Percentiles rank a stretch among this genome's conserved stretches.
phyloP scores from a whole-genome alignment of 805 yeast genomes.

The Ogataea degrootiae region DNA sequence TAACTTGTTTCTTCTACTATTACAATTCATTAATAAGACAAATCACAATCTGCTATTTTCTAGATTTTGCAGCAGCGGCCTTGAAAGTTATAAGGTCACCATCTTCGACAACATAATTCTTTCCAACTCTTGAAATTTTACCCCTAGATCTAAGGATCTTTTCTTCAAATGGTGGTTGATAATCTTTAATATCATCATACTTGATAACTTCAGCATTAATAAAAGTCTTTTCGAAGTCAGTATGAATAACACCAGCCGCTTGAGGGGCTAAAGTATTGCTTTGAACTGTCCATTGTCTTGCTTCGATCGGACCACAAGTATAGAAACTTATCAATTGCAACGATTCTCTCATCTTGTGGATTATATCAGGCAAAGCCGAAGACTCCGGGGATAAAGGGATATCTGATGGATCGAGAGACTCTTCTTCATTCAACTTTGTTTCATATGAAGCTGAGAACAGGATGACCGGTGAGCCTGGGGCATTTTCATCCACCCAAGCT shows the following conservation, averaged over 20 bases:
- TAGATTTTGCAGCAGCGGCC: conserved; percentile 58
- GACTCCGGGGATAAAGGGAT: conserved; percentile 47
- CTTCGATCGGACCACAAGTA: conserved; percentile 95
- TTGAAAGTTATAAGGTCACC: conserved; percentile 90
- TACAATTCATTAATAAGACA: background rate
- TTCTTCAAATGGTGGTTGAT: conserved; percentile 63
- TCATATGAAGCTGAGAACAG: conserved; percentile 32
- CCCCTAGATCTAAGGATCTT: conserved; percentile 81
- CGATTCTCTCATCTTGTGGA: conserved; percentile 80
- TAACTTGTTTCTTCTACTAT: no score
- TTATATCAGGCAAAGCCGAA: conserved; percentile 82
- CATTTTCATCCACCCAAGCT: conserved; percentile 83
- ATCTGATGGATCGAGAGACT: background rate
- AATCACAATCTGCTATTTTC: background rate
- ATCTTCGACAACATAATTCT: conserved; percentile 90
- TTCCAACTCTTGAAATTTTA: conserved; percentile 86
- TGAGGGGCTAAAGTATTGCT: conserved; percentile 92
- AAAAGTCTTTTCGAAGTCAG: conserved; percentile 91
- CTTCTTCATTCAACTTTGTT: conserved; percentile 16
- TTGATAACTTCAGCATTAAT: conserved; percentile 91
- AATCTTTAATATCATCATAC: conserved; percentile 70
- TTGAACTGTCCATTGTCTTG: conserved; percentile 97
- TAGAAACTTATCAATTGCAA: conserved; percentile 87
- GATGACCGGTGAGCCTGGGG: conserved; percentile 60
- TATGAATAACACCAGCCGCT: conserved; percentile 98